A percentile compares a stretch with the other conserved stretches of the same genome.
Conservation (phyloP, 2,329 filamentous ascomycete species). For the Chaetomiaceae sp. region DNA sequence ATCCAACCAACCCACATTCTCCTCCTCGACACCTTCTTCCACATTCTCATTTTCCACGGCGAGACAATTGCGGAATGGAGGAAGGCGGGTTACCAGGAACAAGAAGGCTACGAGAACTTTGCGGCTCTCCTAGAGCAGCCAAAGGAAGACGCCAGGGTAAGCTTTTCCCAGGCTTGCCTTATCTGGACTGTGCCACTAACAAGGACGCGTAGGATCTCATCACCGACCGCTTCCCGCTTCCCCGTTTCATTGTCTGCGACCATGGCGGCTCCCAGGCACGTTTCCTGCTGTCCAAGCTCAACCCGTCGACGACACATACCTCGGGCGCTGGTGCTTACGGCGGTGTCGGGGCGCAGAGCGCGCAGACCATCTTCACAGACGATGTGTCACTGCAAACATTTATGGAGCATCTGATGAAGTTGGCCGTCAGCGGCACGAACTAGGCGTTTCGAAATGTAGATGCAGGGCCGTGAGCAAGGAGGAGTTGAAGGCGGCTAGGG, state of each 20-base stretch:
- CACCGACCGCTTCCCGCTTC: conserved; percentile 94
- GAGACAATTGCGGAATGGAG: conserved; percentile 98
- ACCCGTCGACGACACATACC: conserved; percentile 95
- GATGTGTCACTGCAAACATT: conserved; percentile 98
- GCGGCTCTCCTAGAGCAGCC: conserved; percentile 80
- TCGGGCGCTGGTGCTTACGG: conserved; percentile 86
- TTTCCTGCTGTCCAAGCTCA: conserved; percentile 94
- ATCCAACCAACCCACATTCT: conserved; percentile 93
- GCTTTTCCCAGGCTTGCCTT: conserved; percentile 32
- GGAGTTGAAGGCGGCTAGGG: background rate
- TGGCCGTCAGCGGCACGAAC: conserved; percentile 62
- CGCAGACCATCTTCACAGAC: conserved; percentile 98
- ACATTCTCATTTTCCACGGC: conserved; percentile 98
- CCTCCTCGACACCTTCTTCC: conserved; percentile 97
- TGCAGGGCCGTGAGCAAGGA: background rate
- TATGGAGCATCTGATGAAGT: conserved; percentile 99
- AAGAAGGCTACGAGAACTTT: conserved; percentile 98
- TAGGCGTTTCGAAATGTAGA: conserved; percentile 30
- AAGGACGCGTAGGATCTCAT: conserved; percentile 70
- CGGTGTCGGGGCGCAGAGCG: conserved; percentile 75
- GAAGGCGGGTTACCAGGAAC: conserved; percentile 95
- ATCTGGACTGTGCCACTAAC: background rate
- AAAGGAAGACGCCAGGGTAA: conserved; percentile 91
- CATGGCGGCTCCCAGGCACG: conserved; percentile 97
- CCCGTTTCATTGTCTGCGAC: conserved; percentile 97